Evolutionary conservation across 2,329 filamentous ascomycete genomes (phyloP).

Genomic region (Colletotrichum sp.): DNA sequence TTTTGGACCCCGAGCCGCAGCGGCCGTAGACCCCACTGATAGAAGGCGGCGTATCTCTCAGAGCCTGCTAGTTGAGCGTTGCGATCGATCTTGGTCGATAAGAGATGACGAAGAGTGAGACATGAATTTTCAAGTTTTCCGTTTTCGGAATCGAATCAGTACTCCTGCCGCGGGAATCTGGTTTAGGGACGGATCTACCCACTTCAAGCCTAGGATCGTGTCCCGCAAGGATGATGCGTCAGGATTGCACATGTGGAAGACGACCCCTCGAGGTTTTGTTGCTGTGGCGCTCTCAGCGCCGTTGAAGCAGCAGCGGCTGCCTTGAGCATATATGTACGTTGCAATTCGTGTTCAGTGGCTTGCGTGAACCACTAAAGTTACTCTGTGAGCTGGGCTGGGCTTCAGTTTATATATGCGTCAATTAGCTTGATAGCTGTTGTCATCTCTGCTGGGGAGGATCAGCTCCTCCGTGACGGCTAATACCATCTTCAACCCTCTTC

Average conservation of each 20-base stretch:
- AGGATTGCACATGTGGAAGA: background rate
- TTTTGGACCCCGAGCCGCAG: background rate
- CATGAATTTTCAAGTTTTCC: background rate
- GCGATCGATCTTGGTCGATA: background rate
- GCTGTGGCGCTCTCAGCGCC: background rate
- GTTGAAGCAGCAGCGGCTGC: background rate
- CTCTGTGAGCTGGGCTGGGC: background rate
- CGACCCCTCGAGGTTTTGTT: background rate
- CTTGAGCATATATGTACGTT: too few relatives aligned
- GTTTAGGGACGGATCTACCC: background rate
- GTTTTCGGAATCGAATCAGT: background rate
- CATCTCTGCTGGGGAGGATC: background rate
- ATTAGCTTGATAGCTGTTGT: background rate
- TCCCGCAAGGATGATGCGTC: background rate
- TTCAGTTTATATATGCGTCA: background rate
- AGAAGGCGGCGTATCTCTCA: background rate
- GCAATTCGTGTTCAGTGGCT: too few relatives aligned
- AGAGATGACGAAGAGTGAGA: background rate
- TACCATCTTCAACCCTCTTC: background rate
- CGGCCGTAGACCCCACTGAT: background rate
- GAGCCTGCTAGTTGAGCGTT: background rate
- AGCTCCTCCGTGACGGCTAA: background rate
- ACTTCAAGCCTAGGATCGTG: background rate
- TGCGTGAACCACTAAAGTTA: too few relatives aligned
- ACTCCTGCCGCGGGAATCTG: background rate